Evolutionary conservation across 495 filamentous ascomycete species (phyloP).

Genomic region (Aspergillus indologenus): DNA sequence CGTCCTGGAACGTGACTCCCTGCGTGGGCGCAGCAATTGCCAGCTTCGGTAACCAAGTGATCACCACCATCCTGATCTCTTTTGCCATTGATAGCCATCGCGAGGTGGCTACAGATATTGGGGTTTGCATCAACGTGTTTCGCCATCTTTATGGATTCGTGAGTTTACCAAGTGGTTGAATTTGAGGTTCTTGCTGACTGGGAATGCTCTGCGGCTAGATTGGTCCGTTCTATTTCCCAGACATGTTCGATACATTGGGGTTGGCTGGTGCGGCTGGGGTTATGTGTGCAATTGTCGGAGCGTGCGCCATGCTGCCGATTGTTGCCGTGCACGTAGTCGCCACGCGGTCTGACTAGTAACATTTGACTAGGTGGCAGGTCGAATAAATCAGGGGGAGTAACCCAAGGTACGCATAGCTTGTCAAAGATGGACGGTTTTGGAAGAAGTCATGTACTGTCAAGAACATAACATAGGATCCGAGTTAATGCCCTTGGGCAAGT

Average conservation of each 20-base stretch:
- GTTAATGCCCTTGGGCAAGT: too few relatives aligned
- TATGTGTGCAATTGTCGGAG: constrained; percentile 30
- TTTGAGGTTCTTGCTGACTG: too few relatives aligned
- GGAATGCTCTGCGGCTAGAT: too few relatives aligned
- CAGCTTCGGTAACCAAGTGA: constrained; percentile 34
- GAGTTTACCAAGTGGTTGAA: too few relatives aligned
- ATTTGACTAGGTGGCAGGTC: too few relatives aligned
- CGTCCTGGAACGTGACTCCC: constrained; percentile 32
- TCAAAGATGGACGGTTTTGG: too few relatives aligned
- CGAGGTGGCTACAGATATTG: constrained; percentile 25
- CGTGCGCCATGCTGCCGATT: constrained; percentile 23
- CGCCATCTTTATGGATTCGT: constrained; percentile 37
- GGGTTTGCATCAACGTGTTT: constrained; percentile 32
- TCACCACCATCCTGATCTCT: constrained; percentile 31
- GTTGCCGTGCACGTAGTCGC: constrained; percentile 25
- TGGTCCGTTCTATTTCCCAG: constrained; percentile 34
- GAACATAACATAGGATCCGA: too few relatives aligned
- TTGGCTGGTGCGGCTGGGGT: constrained; percentile 30
- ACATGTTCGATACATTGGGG: constrained; percentile 30
- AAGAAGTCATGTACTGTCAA: too few relatives aligned
- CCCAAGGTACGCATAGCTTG: too few relatives aligned
- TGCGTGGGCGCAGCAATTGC: constrained; percentile 34
- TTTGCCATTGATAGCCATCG: constrained; percentile 33
- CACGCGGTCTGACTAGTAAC: too few relatives aligned
- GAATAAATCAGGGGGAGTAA: too few relatives aligned